phyloP scores from a whole-genome alignment of 2,329 filamentous ascomycete species.

The Immersiporthe knoxdaviesiana region DNA sequence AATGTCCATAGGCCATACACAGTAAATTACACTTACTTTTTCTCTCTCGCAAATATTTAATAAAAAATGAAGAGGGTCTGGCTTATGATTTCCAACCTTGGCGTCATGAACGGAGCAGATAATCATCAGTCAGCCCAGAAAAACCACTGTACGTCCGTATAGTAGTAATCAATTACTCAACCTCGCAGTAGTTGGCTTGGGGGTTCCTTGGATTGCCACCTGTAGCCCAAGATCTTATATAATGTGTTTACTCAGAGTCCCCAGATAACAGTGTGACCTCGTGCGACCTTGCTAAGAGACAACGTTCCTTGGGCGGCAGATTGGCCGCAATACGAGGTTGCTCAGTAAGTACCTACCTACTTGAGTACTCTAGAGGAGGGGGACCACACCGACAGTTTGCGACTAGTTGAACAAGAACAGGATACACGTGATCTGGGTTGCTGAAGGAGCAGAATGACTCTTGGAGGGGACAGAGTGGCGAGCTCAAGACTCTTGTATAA shows the following conservation, averaged over 20 bases:
- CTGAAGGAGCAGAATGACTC: neutral
- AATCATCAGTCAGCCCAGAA: neutral
- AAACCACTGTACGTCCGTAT: too few relatives aligned
- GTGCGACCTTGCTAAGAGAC: too few relatives aligned
- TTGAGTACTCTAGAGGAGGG: neutral
- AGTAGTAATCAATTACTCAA: neutral
- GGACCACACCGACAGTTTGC: neutral
- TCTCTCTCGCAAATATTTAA: neutral
- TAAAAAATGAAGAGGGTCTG: neutral
- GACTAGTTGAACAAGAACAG: too few relatives aligned
- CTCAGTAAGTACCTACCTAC: neutral
- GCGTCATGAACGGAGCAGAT: neutral
- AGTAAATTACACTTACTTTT: neutral
- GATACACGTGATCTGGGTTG: neutral
- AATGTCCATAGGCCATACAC: neutral
- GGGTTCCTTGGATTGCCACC: neutral
- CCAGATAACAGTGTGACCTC: too few relatives aligned
- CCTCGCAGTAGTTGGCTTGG: neutral
- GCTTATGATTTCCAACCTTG: neutral
- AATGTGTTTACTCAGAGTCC: neutral
- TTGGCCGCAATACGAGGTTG: neutral
- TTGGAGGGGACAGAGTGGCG: neutral
- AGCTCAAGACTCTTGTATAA: neutral
- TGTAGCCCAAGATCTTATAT: neutral
- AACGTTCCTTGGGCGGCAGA: neutral